Evolutionary conservation across 169 alveolate genomes (phyloP).

Genomic region (Plasmodium gonderi): DNA sequence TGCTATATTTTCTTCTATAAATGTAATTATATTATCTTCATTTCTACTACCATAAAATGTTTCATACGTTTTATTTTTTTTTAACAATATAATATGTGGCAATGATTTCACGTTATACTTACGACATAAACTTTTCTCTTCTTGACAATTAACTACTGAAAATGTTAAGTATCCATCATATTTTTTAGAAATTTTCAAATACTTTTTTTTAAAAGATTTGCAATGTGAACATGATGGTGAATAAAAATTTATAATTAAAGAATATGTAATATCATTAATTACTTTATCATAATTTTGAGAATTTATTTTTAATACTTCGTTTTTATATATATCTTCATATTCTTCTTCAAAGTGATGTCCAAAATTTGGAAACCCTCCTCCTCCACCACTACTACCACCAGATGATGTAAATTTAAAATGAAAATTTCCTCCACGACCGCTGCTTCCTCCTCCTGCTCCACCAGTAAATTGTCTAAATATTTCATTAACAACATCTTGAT

Average conservation of each 20-base stretch:
- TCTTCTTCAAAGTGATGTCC: conserved; percentile 46
- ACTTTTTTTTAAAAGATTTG: conserved; percentile 64
- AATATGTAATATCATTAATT: conserved; percentile 61
- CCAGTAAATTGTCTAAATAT: conserved; percentile 84
- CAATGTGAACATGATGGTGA: conserved; percentile 86
- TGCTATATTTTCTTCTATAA: conserved; percentile 71
- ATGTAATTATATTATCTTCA: conserved; percentile 58
- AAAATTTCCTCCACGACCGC: conserved; percentile 63
- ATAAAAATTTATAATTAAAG: conserved; percentile 82
- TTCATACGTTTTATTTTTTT: conserved; percentile 54
- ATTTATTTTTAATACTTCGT: conserved; percentile 78
- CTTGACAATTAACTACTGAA: conserved; percentile 80
- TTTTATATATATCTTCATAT: conserved; percentile 74
- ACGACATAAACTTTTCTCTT: conserved; percentile 72
- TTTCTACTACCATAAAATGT: conserved; percentile 60
- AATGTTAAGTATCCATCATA: conserved; percentile 81
- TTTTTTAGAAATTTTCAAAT: conserved; percentile 78
- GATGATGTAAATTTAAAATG: conserved; percentile 76
- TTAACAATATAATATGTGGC: conserved; percentile 80
- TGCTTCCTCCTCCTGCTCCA: conserved; percentile 70
- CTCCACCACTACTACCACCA: conserved; percentile 77
- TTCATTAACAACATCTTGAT: conserved; percentile 86
- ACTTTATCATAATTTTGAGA: conserved; percentile 37
- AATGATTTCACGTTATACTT: conserved; percentile 66
- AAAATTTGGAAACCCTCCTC: conserved; percentile 39